A percentile compares a stretch with the other conserved stretches of the same genome.
These are phyloP conservation scores for Cryptococcus wingfieldii DNA, from an alignment of 1,284 basidiomycete genomes.

Conservation along the genomic window DNA sequence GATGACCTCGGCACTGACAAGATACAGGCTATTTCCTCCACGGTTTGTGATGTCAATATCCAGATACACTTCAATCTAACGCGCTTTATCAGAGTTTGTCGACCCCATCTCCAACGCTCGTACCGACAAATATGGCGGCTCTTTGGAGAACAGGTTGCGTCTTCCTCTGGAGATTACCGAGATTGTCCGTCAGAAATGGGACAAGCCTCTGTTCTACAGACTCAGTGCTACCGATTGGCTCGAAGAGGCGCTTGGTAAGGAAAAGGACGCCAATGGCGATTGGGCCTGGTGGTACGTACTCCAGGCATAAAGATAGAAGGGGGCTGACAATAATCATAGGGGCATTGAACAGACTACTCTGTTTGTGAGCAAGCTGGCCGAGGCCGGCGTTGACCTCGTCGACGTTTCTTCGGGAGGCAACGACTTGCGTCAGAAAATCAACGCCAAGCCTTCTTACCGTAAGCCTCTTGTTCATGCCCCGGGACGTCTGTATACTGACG, in stretches of 20 bases:
- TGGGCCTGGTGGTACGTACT: conserved; percentile 43
- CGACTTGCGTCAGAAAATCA: conserved; percentile 58
- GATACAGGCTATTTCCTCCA: conserved; percentile 18
- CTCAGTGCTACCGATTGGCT: conserved; percentile 74
- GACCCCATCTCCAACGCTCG: conserved; percentile 69
- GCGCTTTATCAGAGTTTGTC: conserved; percentile 51
- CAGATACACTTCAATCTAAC: neutral
- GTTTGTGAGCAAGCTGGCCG: conserved; percentile 57
- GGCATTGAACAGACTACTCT: conserved; percentile 70
- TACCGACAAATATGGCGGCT: conserved; percentile 68
- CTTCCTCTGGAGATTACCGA: conserved; percentile 60
- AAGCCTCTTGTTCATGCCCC: conserved; percentile 42
- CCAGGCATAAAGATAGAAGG: neutral
- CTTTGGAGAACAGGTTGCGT: conserved; percentile 67
- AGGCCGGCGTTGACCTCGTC: conserved; percentile 65
- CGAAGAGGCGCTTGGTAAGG: conserved; percentile 51
- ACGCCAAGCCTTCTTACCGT: conserved; percentile 60
- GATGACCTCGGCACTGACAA: neutral
- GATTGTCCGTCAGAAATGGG: conserved; percentile 58
- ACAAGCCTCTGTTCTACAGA: conserved; percentile 68
- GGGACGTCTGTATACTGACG: neutral
- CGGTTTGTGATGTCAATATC: conserved; percentile 8
- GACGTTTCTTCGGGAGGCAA: conserved; percentile 69
- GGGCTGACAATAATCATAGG: conserved; percentile 53
- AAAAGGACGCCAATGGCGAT: conserved; percentile 52